phyloP scores from a whole-genome alignment of 1,284 basidiomycete genomes.

The Cryptococcus wingfieldii region DNA sequence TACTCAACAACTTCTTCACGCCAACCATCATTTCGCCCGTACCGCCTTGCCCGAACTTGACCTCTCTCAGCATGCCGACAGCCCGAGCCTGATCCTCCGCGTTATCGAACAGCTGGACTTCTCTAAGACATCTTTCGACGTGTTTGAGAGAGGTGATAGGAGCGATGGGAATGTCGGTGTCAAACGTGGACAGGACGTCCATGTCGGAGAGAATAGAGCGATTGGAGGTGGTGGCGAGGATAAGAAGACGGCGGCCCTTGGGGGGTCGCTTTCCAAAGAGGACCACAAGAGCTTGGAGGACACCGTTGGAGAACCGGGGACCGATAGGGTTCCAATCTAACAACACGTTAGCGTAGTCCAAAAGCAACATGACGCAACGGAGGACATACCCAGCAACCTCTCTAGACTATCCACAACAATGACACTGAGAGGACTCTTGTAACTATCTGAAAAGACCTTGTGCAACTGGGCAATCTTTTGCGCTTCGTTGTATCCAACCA shows the following conservation, averaged over 20 bases:
- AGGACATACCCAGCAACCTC: conserved; percentile 68
- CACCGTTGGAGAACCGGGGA: conserved; percentile 89
- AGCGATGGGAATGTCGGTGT: conserved; percentile 80
- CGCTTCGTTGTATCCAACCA: conserved; percentile 89
- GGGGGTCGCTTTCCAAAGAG: conserved; percentile 86
- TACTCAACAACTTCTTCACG: conserved; percentile 87
- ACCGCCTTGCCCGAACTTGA: conserved; percentile 64
- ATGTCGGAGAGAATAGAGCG: conserved; percentile 83
- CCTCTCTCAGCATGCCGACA: conserved; percentile 66
- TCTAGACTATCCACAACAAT: conserved; percentile 96
- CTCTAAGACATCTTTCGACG: conserved; percentile 74
- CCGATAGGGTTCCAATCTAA: conserved; percentile 97
- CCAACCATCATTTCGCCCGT: conserved; percentile 66
- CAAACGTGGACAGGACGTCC: conserved; percentile 82
- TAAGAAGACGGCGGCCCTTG: conserved; percentile 88
- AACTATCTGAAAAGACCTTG: conserved; percentile 92
- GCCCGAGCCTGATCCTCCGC: conserved; percentile 60
- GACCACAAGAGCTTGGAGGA: conserved; percentile 87
- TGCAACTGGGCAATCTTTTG: conserved; percentile 90
- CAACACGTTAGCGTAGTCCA: conserved; percentile 1
- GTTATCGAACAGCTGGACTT: conserved; percentile 71
- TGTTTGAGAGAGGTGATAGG: conserved; percentile 70
- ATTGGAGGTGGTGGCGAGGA: conserved; percentile 89
- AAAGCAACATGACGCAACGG: background rate
- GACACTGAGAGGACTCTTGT: conserved; percentile 94